Evolutionary conservation across 2,329 filamentous ascomycete species (phyloP).

Genomic region (Pseudomassariella vexata): DNA sequence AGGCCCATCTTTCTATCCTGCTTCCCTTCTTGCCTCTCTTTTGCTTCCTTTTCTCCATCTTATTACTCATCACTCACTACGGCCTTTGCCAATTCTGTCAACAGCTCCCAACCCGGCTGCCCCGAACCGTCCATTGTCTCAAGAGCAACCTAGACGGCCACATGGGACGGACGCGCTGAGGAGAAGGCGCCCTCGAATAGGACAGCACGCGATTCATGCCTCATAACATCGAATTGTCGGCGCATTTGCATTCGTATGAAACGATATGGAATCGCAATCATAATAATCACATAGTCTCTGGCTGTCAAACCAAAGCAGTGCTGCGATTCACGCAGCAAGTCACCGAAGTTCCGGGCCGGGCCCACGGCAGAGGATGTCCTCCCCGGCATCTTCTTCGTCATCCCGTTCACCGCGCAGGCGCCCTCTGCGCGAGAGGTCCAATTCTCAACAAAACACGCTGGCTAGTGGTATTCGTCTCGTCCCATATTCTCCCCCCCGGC

Average conservation of each 20-base stretch:
- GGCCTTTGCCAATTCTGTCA: too few species aligned
- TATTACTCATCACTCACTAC: too few species aligned
- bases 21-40: constrained; percentile 1
- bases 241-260: too few species aligned
- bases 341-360: constrained; percentile 13
- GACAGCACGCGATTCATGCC: too few species aligned
- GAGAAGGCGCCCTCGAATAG: too few species aligned
- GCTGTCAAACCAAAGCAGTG: constrained; percentile 9
- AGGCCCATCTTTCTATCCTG: constrained; percentile 2
- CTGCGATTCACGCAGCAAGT: constrained; percentile 9
- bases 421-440: constrained; percentile 33
- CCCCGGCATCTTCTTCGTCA: constrained; percentile 21
- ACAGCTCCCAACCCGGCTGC: too few species aligned
- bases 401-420: constrained; percentile 16
- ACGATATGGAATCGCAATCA: too few species aligned
- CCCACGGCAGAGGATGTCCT: constrained; percentile 24
- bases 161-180: too few species aligned
- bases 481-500: constrained; percentile 40
- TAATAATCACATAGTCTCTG: too few species aligned
- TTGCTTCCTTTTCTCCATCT: neutral
- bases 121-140: too few species aligned
- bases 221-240: constrained; percentile 3
- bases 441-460: constrained; percentile 33
- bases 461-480: constrained; percentile 39
- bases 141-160: too few species aligned